Evolutionary conservation across 1,284 basidiomycete genomes (phyloP).

Genomic region (Pseudozyma thailandica): DNA sequence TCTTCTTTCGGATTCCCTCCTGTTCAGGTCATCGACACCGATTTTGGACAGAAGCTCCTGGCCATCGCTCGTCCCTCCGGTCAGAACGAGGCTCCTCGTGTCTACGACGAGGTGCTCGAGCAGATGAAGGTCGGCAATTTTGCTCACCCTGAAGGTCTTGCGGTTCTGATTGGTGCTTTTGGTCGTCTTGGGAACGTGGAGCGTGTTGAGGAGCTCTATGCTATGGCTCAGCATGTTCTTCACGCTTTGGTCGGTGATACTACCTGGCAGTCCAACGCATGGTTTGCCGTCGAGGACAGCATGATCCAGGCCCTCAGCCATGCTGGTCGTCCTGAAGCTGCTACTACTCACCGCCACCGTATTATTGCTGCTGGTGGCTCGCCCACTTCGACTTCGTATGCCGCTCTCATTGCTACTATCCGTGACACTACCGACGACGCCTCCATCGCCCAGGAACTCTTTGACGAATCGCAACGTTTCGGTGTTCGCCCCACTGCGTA

Average conservation of each 20-base stretch:
- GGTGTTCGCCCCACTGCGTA: slow-evolving; percentile 60
- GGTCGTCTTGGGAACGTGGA: slow-evolving; percentile 71
- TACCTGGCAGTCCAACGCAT: slow-evolving; percentile 69
- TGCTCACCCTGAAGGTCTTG: slow-evolving; percentile 52
- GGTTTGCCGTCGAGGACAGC: slow-evolving; percentile 59
- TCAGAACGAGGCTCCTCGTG: slow-evolving; percentile 26
- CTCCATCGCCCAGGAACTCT: slow-evolving; percentile 64
- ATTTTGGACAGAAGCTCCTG: slow-evolving; percentile 39
- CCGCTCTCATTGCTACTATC: slow-evolving; percentile 63
- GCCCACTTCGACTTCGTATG: slow-evolving; percentile 62
- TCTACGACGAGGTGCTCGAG: slow-evolving; percentile 31
- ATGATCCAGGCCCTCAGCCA: slow-evolving; percentile 66
- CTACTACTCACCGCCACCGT: slow-evolving; percentile 56
- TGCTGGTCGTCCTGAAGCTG: slow-evolving; percentile 53
- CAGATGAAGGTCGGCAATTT: slow-evolving; percentile 50
- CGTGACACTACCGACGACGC: slow-evolving; percentile 68
- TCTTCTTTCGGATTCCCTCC: slow-evolving; percentile 32
- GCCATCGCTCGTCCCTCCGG: slow-evolving; percentile 17
- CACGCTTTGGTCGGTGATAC: slow-evolving; percentile 51
- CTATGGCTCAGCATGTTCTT: slow-evolving; percentile 69
- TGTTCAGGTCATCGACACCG: slow-evolving; percentile 57
- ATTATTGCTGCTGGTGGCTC: slow-evolving; percentile 59
- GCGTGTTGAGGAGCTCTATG: slow-evolving; percentile 71
- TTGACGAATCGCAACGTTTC: slow-evolving; percentile 64
- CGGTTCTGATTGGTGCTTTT: slow-evolving; percentile 53